Evolutionary conservation across 2,329 filamentous ascomycete genomes (phyloP).

Genomic region (Xylariales sp.): DNA sequence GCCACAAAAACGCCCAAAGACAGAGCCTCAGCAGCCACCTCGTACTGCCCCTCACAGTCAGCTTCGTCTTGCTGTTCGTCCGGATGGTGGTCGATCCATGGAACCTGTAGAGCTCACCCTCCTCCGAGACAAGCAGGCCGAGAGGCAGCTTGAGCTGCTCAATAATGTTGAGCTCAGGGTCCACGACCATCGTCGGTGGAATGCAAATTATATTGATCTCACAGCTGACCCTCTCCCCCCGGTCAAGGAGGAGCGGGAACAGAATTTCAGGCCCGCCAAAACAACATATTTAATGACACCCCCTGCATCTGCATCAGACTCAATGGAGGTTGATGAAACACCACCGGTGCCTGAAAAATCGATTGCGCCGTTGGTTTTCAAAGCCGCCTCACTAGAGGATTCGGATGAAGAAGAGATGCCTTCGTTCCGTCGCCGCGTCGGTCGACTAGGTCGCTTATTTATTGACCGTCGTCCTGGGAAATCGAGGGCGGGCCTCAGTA

Average conservation of each 20-base stretch:
- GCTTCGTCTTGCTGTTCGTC: constrained; percentile 75
- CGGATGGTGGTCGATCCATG: constrained; percentile 75
- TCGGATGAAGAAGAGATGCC: constrained; percentile 60
- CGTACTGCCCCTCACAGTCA: constrained; percentile 70
- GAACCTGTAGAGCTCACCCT: constrained; percentile 80
- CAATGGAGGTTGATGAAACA: constrained; percentile 66
- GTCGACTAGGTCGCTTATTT: constrained; percentile 85
- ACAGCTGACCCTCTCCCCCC: constrained; percentile 88
- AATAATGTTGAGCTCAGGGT: constrained; percentile 88
- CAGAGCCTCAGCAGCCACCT: constrained; percentile 70
- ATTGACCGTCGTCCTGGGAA: constrained; percentile 83
- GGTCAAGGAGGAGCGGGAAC: constrained; percentile 72
- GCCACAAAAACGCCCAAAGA: constrained; percentile 72
- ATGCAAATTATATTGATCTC: constrained; percentile 87
- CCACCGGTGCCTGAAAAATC: constrained; percentile 49
- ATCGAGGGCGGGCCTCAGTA: constrained; percentile 38
- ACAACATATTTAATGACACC: constrained; percentile 77
- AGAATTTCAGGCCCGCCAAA: constrained; percentile 77
- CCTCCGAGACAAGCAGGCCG: constrained; percentile 79
- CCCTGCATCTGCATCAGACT: constrained; percentile 66
- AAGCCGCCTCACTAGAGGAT: constrained; percentile 56
- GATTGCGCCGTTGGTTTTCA: constrained; percentile 57
- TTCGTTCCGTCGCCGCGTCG: constrained; percentile 84
- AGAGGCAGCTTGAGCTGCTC: constrained; percentile 84
- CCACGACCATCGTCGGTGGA: constrained; percentile 90